Conservation (phyloP, 306 rosid species). For the Ochetophila trinervis region DNA sequence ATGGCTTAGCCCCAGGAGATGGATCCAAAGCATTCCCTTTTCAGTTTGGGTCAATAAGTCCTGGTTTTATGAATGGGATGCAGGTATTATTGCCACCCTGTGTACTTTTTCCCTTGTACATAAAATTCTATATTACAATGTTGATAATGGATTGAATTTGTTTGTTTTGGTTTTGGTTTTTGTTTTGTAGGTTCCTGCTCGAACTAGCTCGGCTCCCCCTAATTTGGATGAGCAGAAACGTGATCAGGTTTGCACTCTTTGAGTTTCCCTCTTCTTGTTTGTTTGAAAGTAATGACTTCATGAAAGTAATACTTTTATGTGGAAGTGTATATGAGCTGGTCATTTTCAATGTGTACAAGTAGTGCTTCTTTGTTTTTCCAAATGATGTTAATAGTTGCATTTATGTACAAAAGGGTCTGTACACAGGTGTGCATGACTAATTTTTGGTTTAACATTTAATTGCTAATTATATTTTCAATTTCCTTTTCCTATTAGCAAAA, state of each 20-base stretch:
- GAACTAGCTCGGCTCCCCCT: constrained; percentile 97
- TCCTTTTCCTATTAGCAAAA: constrained; percentile 5
- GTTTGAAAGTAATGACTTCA: constrained; percentile 14
- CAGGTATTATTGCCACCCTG: constrained; percentile 42
- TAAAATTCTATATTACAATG: not conserved
- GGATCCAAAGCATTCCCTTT: constrained; percentile 55
- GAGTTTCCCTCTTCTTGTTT: not conserved
- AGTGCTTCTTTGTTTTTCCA: not conserved
- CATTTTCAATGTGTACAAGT: not conserved
- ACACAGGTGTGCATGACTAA: not conserved
- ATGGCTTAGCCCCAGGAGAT: constrained; percentile 58
- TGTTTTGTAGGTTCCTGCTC: constrained; percentile 73
- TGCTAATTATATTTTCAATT: not conserved
- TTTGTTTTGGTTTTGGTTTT: constrained; percentile 8
- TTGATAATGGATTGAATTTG: not conserved
- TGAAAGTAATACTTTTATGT: not conserved
- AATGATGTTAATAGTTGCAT: not conserved
- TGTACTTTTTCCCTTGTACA: constrained; percentile 7
- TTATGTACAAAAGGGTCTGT: not conserved
- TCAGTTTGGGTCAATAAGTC: constrained; percentile 87
- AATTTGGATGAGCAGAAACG: constrained; percentile 90
- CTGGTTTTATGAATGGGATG: constrained; percentile 67
- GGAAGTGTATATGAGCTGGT: not conserved
- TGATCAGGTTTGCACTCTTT: constrained; percentile 54
- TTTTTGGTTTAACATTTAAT: not conserved